phyloP scores from a whole-genome alignment of 176 grass and related monocot species.

The Paspalum notatum region DNA sequence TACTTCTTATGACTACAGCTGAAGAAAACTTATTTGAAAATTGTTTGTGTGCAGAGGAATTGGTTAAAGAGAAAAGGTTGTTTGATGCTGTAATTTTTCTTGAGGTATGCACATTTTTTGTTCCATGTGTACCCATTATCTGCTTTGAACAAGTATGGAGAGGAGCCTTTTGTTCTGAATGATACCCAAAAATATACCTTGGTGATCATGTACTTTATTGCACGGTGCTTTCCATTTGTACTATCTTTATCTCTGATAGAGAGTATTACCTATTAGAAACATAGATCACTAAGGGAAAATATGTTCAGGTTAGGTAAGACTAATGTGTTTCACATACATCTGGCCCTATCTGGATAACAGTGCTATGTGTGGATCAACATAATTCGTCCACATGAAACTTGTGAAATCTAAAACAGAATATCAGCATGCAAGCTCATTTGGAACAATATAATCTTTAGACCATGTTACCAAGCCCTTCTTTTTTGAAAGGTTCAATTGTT shows the following conservation, averaged over 20 bases:
- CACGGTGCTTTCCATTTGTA: neutral
- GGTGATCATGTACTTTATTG: neutral
- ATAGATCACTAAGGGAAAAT: slow-evolving; percentile 1
- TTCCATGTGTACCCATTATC: neutral
- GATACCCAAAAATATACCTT: neutral
- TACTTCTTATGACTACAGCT: slow-evolving; percentile 32
- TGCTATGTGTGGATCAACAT: neutral
- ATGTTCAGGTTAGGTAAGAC: neutral
- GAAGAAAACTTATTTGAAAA: slow-evolving; percentile 41
- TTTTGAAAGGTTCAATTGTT: neutral
- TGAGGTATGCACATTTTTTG: slow-evolving; percentile 59
- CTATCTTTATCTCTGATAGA: slow-evolving; percentile 3
- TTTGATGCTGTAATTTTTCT: slow-evolving; percentile 97
- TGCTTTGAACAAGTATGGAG: neutral
- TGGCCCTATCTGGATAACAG: slow-evolving; percentile 5
- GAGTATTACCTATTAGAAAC: neutral
- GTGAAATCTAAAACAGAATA: neutral
- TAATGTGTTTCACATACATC: neutral
- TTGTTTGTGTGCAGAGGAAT: slow-evolving; percentile 69
- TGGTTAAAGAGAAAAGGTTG: slow-evolving; percentile 78
- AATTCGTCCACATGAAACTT: slow-evolving; percentile 9
- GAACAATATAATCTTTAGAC: slow-evolving; percentile 17
- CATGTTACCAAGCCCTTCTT: neutral
- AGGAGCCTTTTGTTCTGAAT: neutral
- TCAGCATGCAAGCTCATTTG: slow-evolving; percentile 18